Evolutionary conservation across 2,329 filamentous ascomycete species (phyloP), one percentile per base, ranked within the genome.

Genomic region (Amylocarpus encephaloides): DNA sequence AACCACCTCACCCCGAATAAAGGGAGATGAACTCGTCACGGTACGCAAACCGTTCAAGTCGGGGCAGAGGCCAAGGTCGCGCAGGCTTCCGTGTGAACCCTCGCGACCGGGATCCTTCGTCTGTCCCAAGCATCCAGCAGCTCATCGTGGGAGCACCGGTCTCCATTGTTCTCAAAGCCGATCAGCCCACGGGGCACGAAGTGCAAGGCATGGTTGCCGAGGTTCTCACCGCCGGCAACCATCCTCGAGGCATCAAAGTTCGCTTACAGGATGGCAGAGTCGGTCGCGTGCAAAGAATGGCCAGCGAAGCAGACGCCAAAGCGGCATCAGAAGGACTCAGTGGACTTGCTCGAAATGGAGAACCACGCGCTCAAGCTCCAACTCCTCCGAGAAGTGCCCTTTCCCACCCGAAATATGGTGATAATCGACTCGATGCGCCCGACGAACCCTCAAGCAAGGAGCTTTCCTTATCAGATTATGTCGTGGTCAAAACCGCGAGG

Each of bases 171-270:
- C 40, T 66, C 22, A 66, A 66, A 52, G 38, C 54, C 11, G 64
- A 66, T 43, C 64, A 66, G 48, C 52, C 54, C 22, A 66, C 62
- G 10, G 64, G 64, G 1, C 53, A 46, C n/a, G 55, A 64, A 38
- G 59, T 64, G 1, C 55, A 61, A 42, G 64, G 64, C 9, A 52
- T 56, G 3, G 60, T 65, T 5, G 57, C 48, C 15, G 60, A 66
- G 18, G 39, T 66, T 4, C 46, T 66, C 34, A 65, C 63, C 12
- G 50, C 53, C 38, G 61, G 64, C 2, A 55, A 65, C 33, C 64
- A 66, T 53, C 63, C 62, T 1, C 52, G 63, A 15, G 64, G 64
- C 6, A 64, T 66, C 42, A 66, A 66, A 48, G 64, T 66, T 12
- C 57, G 64, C 3, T 46, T 66, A 26, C 48, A 51, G 43, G 60